phyloP scores from a whole-genome alignment of 805 yeast genomes.

The Yarrowia porcina region DNA sequence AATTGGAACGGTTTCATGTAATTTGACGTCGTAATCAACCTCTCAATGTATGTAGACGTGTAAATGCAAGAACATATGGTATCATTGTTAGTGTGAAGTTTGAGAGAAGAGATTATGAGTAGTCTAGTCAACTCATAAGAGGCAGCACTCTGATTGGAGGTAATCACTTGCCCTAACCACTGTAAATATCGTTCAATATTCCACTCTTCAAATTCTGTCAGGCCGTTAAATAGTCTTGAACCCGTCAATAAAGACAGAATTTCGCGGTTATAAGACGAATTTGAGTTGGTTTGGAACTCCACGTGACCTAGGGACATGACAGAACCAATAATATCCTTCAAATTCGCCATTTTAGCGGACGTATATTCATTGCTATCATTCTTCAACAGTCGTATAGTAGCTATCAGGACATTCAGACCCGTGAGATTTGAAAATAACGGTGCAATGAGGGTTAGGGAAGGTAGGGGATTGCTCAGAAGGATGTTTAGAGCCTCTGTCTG shows the following conservation, averaged over 20 bases:
- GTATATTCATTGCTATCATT: background rate
- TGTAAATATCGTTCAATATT: background rate
- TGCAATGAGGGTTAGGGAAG: background rate
- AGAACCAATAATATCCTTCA: background rate
- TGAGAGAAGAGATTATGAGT: background rate
- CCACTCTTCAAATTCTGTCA: background rate
- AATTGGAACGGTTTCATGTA: background rate
- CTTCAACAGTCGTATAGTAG: background rate
- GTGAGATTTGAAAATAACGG: background rate
- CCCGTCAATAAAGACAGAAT: background rate
- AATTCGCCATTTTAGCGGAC: background rate
- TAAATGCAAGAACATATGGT: background rate
- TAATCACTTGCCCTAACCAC: slow-evolving; percentile 1
- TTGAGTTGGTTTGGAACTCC: background rate
- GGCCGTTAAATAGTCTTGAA: background rate
- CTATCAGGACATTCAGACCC: background rate
- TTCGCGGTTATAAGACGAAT: background rate
- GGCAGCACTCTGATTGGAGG: background rate
- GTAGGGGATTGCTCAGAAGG: background rate
- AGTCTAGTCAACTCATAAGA: background rate
- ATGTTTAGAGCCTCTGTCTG: background rate
- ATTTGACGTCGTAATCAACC: background rate
- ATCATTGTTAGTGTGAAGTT: background rate
- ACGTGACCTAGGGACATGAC: background rate
- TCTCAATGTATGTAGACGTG: background rate